Evolutionary conservation across 306 rosid species (phyloP).

Genomic region (apple (Malus domestica)): ASM211411v1 NC_041796.1:23688501-23689000

Average conservation of each 20-base stretch:
- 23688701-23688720: slow-evolving; percentile 20
- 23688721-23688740: slow-evolving; percentile 43
- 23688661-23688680: slow-evolving; percentile 4
- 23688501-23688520: slow-evolving; percentile 9
- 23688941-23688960: neutral
- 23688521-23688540: slow-evolving; percentile 9
- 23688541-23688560: slow-evolving; percentile 17
- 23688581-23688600: slow-evolving; percentile 7
- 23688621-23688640: slow-evolving; percentile 8
- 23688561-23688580: slow-evolving; percentile 9
- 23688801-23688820: slow-evolving; percentile 83
- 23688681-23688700: slow-evolving; percentile 4
- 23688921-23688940: neutral
- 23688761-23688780: slow-evolving; percentile 82
- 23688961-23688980: neutral
- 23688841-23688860: slow-evolving; percentile 49
- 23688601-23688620: slow-evolving; percentile 2
- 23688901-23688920: neutral
- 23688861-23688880: neutral
- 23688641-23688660: neutral
- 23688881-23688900: neutral
- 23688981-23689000: slow-evolving; percentile 27
- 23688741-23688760: slow-evolving; percentile 89
- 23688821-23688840: slow-evolving; percentile 75
- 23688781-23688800: slow-evolving; percentile 82